These are phyloP conservation scores for Arachnomyces sp. DNA, from an alignment of 2,329 filamentous ascomycete species.

Conservation along the genomic window DNA sequence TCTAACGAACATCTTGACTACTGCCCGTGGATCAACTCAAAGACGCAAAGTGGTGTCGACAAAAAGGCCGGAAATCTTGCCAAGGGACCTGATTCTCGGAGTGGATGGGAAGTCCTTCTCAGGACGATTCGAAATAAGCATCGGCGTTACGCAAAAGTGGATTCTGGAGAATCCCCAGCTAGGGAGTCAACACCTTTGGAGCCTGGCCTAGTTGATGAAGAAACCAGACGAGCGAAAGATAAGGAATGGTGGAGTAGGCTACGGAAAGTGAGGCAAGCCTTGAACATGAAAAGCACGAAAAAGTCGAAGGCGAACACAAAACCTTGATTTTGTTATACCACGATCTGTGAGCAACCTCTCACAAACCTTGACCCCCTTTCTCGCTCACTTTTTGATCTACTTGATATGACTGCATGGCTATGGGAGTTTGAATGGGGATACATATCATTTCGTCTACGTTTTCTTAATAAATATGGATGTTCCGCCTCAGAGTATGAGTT, in stretches of 20 bases:
- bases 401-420: no score
- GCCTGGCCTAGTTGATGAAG: slow-evolving; percentile 26
- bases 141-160: slow-evolving; percentile 19
- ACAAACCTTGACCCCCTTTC: no score
- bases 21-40: slow-evolving; percentile 66
- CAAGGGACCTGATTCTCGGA: slow-evolving; percentile 25
- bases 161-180: slow-evolving; percentile 19
- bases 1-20: slow-evolving; percentile 70
- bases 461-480: no score
- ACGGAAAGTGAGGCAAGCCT: slow-evolving; percentile 61
- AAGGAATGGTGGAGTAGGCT: slow-evolving; percentile 66
- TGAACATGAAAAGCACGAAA: slow-evolving; percentile 56
- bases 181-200: slow-evolving; percentile 16
- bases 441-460: no score
- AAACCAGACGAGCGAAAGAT: slow-evolving; percentile 51
- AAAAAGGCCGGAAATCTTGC: slow-evolving; percentile 24
- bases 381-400: no score
- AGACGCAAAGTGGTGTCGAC: slow-evolving; percentile 47
- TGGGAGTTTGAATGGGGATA: no score
- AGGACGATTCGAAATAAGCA: slow-evolving; percentile 35
- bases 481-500: no score
- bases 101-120: slow-evolving; percentile 39
- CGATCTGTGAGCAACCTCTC: not conserved
- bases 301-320: slow-evolving; percentile 28
- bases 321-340: slow-evolving; percentile 6